Percentiles rank a stretch among this genome's conserved stretches.
Evolutionary conservation across 495 filamentous ascomycete genomes (phyloP).

Genomic region (Evansstolkia leycettana): DNA sequence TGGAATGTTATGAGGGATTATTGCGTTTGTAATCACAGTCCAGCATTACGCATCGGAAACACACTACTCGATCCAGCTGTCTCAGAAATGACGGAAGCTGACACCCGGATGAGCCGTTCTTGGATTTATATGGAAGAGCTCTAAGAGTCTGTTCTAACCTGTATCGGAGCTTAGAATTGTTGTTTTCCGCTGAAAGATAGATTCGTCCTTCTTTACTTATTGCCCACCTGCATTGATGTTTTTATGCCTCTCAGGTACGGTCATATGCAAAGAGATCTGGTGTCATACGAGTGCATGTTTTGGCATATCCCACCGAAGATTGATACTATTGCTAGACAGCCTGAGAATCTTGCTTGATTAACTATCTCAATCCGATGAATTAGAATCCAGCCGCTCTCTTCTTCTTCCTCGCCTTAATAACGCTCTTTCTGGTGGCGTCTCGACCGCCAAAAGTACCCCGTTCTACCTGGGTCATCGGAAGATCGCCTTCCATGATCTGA

Average conservation of each 20-base stretch:
- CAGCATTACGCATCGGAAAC: too few species aligned
- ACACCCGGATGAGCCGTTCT: neutral
- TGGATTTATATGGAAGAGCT: slow-evolving; percentile 34
- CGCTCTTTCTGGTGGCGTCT: slow-evolving; percentile 13
- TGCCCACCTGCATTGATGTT: too few species aligned
- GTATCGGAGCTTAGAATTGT: too few species aligned
- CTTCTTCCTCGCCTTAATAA: slow-evolving; percentile 24
- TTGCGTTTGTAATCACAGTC: neutral
- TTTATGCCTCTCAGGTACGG: too few species aligned
- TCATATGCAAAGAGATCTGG: too few species aligned
- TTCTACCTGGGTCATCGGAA: slow-evolving; percentile 33
- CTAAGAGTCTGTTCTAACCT: neutral
- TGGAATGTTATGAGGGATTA: slow-evolving; percentile 1
- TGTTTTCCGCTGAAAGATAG: too few species aligned
- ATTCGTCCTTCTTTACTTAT: too few species aligned
- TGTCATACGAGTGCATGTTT: too few species aligned
- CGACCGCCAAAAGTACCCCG: slow-evolving; percentile 28
- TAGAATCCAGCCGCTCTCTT: slow-evolving; percentile 33
- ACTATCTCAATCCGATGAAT: slow-evolving; percentile 39
- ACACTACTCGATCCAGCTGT: too few species aligned
- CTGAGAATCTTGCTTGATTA: neutral
- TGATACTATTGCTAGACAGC: too few species aligned
- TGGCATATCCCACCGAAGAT: too few species aligned
- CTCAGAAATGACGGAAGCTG: neutral
- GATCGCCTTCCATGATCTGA: slow-evolving; percentile 20